Base-by-base conservation (phyloP, 2,329 filamentous ascomycete species). In the Pyrenochaeta sp. region DNA sequence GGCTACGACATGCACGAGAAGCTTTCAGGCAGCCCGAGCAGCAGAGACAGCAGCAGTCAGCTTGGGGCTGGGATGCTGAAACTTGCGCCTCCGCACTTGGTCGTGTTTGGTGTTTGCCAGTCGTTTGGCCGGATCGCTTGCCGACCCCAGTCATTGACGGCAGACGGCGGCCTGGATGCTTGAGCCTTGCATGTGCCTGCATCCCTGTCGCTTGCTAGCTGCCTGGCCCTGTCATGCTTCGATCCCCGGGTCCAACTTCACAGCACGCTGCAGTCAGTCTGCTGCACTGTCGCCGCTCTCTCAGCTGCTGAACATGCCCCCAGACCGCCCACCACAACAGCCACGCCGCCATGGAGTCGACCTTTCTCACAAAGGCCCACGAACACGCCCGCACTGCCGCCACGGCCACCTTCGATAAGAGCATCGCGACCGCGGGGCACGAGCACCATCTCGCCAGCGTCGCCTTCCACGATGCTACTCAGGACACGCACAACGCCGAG, bases 401-500 rank as follows among this genome's bases (percentile, higher is more conserved):
- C 17, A 80, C 86, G 17, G 90, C 92, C 41, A 84, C 82, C 22
- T 78, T 80, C 53, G 81, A 81, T 55, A 77, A 80, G 41, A 85
- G 94, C 67, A 89, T 89, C 42, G 87, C 87, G 6, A 85, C 89
- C 34, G 93, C 93, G 51, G 88, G 91, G 64, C 88, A 88, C 63
- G 89, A 96, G 71, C 93, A 97, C 73, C 86, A 92, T 39, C 79
- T 89, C 44, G 94, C 94, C 24, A 93, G 94, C 2, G 87, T 86
- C 53, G 90, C 96, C 68, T 97, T 96, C 69, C 86, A 90, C 48
- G 86, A 87, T 48, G 92, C 91, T 20, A 86, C 89, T n/a, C 82
- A 84, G 49, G 81, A 75, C 34, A 96, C 90, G 6, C 72, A 72
- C n/a, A 82, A 86, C 64, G 68, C 67, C 4, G 81, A 85, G 71